phyloP scores from a whole-genome alignment of 2,329 filamentous ascomycete species.

The Cladosporium austrohemisphaericum region DNA sequence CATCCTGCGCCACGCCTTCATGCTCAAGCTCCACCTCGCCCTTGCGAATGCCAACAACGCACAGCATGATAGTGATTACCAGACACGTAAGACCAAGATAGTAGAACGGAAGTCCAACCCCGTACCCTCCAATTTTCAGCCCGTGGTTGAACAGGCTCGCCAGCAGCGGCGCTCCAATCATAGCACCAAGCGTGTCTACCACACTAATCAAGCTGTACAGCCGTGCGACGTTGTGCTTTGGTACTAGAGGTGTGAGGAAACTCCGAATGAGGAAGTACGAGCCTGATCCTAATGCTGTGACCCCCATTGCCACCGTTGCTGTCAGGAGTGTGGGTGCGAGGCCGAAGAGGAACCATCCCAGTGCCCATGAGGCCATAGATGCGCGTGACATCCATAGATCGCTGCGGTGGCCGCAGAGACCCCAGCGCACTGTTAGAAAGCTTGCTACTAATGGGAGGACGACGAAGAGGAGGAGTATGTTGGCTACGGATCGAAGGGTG shows the following conservation, averaged over 20 bases:
- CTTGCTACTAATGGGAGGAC: slow-evolving; percentile 30
- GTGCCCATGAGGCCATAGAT: slow-evolving; percentile 25
- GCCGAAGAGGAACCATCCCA: slow-evolving; percentile 31
- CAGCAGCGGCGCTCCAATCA: slow-evolving; percentile 47
- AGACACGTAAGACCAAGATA: slow-evolving; percentile 34
- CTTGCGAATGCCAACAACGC: slow-evolving; percentile 25
- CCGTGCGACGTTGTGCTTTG: slow-evolving; percentile 52
- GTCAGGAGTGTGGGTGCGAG: slow-evolving; percentile 28
- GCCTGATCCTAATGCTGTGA: slow-evolving; percentile 47
- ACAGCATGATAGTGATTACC: slow-evolving; percentile 20
- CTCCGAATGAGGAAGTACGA: slow-evolving; percentile 45
- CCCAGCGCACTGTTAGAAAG: slow-evolving; percentile 20
- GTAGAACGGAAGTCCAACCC: slow-evolving; percentile 51
- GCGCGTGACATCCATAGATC: slow-evolving; percentile 33
- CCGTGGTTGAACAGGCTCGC: slow-evolving; percentile 48
- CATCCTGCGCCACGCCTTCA: too few relatives aligned
- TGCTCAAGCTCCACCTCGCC: slow-evolving; percentile 32
- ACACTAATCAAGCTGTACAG: slow-evolving; percentile 53
- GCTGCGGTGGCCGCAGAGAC: slow-evolving; percentile 24
- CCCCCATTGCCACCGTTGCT: slow-evolving; percentile 39
- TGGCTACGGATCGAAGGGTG: slow-evolving; percentile 29
- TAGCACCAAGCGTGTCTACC: slow-evolving; percentile 48
- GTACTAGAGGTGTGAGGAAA: slow-evolving; percentile 52
- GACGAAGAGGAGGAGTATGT: slow-evolving; percentile 30
- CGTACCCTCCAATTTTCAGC: slow-evolving; percentile 44